Evolutionary conservation across 192 early-diverging fungal genomes (phyloP).

Genomic region (Coemansia sp.): DNA sequence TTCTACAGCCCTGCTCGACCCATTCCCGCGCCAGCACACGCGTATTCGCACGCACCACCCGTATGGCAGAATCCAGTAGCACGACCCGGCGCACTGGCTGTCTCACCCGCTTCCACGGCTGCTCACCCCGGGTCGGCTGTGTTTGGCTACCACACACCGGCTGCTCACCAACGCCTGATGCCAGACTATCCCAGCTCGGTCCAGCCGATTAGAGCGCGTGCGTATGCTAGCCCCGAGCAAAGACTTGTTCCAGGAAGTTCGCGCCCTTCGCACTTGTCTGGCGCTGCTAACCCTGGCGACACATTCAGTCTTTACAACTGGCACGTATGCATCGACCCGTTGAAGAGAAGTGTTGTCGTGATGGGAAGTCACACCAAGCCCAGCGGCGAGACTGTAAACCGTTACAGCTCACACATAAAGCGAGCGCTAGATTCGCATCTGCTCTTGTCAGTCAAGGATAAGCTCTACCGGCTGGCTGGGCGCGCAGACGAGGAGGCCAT

Average conservation of each 20-base stretch:
- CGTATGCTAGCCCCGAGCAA: conserved; percentile 7
- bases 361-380: conserved; percentile 26
- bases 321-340: conserved; percentile 22
- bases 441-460: conserved; percentile 24
- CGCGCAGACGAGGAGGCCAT: conserved; percentile 28
- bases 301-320: conserved; percentile 16
- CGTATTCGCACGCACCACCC: conserved; percentile 1
- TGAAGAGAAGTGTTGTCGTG: conserved; percentile 24
- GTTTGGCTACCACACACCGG: neutral
- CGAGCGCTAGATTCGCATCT: conserved; percentile 9
- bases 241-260: conserved; percentile 39
- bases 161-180: conserved; percentile 16
- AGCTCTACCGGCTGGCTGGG: conserved; percentile 28
- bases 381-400: conserved; percentile 20
- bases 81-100: neutral
- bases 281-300: neutral
- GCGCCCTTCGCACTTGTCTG: conserved; percentile 28
- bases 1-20: conserved; percentile 15
- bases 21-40: conserved; percentile 3
- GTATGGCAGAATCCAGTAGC: conserved; percentile 19
- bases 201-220: conserved; percentile 29
- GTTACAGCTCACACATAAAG: conserved; percentile 34
- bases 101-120: neutral
- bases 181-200: conserved; percentile 40
- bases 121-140: neutral